These are phyloP conservation scores for Globisporangium recalcitrans DNA, from an alignment of 352 stramenopile species.

Conservation along the genomic window DNA sequence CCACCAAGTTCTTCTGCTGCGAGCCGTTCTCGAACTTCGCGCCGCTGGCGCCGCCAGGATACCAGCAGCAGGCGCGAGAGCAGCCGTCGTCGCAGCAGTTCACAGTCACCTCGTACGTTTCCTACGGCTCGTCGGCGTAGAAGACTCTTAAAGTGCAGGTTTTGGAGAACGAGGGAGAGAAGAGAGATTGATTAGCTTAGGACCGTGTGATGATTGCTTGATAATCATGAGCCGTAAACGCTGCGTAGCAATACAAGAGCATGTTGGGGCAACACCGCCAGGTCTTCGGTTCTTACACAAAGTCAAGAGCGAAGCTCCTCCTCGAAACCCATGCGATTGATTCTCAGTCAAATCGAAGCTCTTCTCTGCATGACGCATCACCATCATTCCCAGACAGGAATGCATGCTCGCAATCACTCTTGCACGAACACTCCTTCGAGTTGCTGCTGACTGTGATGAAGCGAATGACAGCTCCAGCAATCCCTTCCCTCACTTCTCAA, in stretches of 20 bases:
- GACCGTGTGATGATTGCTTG: neutral
- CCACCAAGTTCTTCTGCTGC: conserved; percentile 48
- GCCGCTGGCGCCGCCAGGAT: neutral
- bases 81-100: neutral
- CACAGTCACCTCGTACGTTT: neutral
- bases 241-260: neutral
- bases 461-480: neutral
- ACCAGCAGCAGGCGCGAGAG: conserved; percentile 10
- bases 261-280: neutral
- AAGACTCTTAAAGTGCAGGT: neutral
- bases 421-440: neutral
- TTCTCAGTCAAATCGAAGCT: neutral
- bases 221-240: neutral
- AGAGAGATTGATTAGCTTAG: neutral
- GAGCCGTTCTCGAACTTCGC: conserved; percentile 28
- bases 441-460: neutral
- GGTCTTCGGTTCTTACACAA: neutral
- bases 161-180: neutral
- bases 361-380: conserved; percentile 1
- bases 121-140: conserved; percentile 5
- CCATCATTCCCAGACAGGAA: conserved; percentile 1
- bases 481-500: neutral
- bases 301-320: neutral
- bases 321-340: neutral
- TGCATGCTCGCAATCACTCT: neutral